Evolutionary conservation across 192 early-diverging fungal species (phyloP).

Genomic region (Cetraspora pellucida): DNA sequence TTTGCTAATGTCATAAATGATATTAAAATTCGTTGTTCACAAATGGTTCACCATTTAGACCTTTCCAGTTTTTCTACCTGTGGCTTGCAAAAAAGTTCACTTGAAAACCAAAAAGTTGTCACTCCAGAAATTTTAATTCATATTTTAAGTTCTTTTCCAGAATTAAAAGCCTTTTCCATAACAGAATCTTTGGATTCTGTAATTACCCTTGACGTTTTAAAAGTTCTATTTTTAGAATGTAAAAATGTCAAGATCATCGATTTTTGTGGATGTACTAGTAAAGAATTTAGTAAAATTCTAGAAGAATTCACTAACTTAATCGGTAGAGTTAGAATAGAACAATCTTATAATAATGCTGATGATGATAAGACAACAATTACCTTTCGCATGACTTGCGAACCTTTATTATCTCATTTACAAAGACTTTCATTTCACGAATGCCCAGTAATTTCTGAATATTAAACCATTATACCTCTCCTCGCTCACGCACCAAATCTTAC

Average conservation of each 20-base stretch:
- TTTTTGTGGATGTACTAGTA: constrained; percentile 25
- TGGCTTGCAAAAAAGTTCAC: no score
- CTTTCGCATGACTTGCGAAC: no score
- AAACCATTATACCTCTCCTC: constrained; percentile 4
- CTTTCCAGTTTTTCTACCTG: no score
- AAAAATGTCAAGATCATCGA: constrained; percentile 13
- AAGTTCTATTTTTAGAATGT: no score
- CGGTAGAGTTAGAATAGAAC: not conserved
- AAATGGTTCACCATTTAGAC: no score
- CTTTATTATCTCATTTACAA: not conserved
- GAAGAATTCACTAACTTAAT: not conserved
- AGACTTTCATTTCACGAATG: no score
- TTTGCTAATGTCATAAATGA: no score
- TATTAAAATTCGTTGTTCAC: no score
- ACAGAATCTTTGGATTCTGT: constrained; percentile 22
- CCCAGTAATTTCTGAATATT: not conserved
- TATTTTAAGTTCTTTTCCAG: constrained; percentile 1
- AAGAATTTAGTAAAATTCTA: constrained; percentile 3
- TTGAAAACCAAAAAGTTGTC: no score
- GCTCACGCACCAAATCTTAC: constrained; percentile 31
- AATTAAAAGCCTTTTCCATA: constrained; percentile 14
- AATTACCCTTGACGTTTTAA: no score
- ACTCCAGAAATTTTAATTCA: no score
- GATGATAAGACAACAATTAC: no score
- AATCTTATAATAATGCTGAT: not conserved